phyloP scores from a whole-genome alignment of 73 alveolate species.

The Urostyla sp. region DNA sequence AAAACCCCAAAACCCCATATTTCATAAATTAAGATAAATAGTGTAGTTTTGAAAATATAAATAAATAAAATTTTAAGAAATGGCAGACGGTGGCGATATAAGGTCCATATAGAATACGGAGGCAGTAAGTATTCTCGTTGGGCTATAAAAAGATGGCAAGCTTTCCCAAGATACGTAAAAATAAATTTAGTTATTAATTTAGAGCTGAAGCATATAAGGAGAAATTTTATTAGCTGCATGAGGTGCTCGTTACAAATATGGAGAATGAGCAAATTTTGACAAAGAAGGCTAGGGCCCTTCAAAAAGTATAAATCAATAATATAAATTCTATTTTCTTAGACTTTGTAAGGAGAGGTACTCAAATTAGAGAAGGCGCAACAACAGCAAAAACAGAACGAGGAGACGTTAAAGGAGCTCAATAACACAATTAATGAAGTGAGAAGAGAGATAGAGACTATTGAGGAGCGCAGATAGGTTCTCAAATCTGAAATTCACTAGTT shows the following conservation, averaged over 20 bases:
- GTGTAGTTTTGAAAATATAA: background rate
- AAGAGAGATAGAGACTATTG: constrained; percentile 67
- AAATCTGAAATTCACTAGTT: constrained; percentile 64
- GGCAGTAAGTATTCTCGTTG: constrained; percentile 58
- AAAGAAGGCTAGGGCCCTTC: constrained; percentile 63
- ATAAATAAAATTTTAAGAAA: constrained; percentile 16
- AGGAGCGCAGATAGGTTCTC: constrained; percentile 64
- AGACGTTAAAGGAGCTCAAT: constrained; percentile 78
- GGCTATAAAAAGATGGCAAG: constrained; percentile 59
- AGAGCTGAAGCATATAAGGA: constrained; percentile 67
- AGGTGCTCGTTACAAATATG: constrained; percentile 60
- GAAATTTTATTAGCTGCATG: constrained; percentile 65
- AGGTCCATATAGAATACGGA: constrained; percentile 43
- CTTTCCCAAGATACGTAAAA: constrained; percentile 58
- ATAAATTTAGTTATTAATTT: background rate
- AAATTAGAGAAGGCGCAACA: constrained; percentile 78
- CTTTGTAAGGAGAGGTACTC: constrained; percentile 55
- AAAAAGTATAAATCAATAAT: background rate
- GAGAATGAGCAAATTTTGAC: constrained; percentile 63
- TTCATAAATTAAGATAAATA: background rate
- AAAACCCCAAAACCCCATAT: too few species aligned
- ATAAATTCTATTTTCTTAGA: constrained; percentile 24
- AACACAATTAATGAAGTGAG: constrained; percentile 61
- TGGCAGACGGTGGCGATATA: constrained; percentile 33
- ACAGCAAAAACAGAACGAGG: constrained; percentile 80